Conservation (phyloP, 768 basidiomycete species). For the Suillus sp. region DNA sequence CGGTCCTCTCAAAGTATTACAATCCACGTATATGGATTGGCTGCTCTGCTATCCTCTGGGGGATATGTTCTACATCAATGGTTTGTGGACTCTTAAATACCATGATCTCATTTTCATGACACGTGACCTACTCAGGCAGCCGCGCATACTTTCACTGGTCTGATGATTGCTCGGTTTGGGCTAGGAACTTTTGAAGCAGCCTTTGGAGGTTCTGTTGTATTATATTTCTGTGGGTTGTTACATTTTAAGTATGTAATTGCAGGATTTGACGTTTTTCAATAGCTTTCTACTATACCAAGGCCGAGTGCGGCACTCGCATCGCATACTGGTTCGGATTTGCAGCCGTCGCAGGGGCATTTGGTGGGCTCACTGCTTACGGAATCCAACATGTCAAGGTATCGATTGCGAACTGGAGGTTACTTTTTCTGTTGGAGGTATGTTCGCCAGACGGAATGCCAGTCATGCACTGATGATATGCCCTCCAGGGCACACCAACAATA, state of each 20-base stretch:
- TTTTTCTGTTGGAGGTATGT: slow-evolving; percentile 32
- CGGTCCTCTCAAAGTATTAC: slow-evolving; percentile 65
- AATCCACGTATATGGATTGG: slow-evolving; percentile 73
- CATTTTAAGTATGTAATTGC: slow-evolving; percentile 21
- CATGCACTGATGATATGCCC: not conserved
- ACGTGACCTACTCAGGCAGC: slow-evolving; percentile 22
- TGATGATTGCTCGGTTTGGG: slow-evolving; percentile 33
- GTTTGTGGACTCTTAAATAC: slow-evolving; percentile 40
- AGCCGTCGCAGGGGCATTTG: slow-evolving; percentile 58
- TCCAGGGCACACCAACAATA: slow-evolving; percentile 58
- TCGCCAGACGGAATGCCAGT: not conserved
- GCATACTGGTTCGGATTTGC: slow-evolving; percentile 60
- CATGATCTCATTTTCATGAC: not conserved
- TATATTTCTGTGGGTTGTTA: slow-evolving; percentile 31
- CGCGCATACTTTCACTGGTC: slow-evolving; percentile 28
- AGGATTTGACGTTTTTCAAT: not conserved
- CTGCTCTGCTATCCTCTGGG: slow-evolving; percentile 72
- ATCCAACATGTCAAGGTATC: slow-evolving; percentile 43
- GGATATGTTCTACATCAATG: slow-evolving; percentile 71
- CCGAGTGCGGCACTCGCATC: slow-evolving; percentile 47
- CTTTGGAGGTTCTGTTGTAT: slow-evolving; percentile 34
- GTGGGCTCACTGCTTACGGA: slow-evolving; percentile 56
- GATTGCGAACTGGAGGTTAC: slow-evolving; percentile 44
- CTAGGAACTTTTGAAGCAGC: slow-evolving; percentile 39
- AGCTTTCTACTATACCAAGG: slow-evolving; percentile 54